A percentile compares a stretch with the other conserved stretches of the same genome.
phyloP scores from a whole-genome alignment of 2,329 filamentous ascomycete species.

The Albifimbria verrucaria region DNA sequence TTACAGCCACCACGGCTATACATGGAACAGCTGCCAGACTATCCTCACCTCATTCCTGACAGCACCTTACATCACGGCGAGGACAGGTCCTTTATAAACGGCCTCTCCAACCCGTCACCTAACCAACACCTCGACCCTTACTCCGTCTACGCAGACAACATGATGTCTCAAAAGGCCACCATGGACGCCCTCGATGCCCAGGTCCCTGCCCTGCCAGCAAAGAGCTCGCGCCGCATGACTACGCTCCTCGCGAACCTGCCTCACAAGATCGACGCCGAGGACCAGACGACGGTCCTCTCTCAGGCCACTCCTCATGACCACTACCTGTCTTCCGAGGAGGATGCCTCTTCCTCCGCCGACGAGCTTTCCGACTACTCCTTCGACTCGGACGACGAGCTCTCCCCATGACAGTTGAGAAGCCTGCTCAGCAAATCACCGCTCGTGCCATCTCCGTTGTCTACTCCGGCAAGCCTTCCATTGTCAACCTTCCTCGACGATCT shows the following conservation, averaged over 20 bases:
- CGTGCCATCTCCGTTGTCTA: constrained; percentile 58
- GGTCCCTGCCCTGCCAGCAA: constrained; percentile 36
- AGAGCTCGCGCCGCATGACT: constrained; percentile 47
- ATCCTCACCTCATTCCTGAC: too few relatives aligned
- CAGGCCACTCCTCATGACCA: constrained; percentile 52
- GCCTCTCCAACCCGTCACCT: not conserved
- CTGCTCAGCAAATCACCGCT: constrained; percentile 52
- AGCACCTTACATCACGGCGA: too few relatives aligned
- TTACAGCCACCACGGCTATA: not conserved
- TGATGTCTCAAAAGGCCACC: not conserved
- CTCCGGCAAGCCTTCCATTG: constrained; percentile 56
- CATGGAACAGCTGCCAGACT: too few relatives aligned
- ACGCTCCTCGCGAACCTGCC: constrained; percentile 31
- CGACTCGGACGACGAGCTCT: constrained; percentile 40
- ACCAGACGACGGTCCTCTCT: constrained; percentile 27
- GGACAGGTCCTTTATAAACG: not conserved
- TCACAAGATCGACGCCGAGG: constrained; percentile 25
- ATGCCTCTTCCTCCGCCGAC: constrained; percentile 59
- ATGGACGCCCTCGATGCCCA: not conserved
- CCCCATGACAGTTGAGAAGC: constrained; percentile 21
- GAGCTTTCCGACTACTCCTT: constrained; percentile 55
- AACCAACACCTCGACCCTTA: not conserved
- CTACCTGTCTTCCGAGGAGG: constrained; percentile 65
- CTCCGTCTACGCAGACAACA: not conserved
- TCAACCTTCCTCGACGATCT: constrained; percentile 45